Base-by-base conservation (phyloP, 331 rosid species). In the Acacia pycnantha region DNA sequence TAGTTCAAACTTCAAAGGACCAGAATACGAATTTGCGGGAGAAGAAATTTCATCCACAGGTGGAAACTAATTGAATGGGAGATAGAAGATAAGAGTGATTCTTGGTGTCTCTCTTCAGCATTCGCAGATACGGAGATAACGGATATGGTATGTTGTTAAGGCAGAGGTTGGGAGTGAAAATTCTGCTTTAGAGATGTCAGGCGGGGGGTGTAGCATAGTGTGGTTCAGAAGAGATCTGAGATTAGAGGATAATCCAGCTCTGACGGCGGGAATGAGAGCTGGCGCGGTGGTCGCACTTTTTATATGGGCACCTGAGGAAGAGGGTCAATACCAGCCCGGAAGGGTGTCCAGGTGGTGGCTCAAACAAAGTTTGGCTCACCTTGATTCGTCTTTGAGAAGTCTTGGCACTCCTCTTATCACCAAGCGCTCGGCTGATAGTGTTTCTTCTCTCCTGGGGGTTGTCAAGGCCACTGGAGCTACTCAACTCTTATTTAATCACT, bases 161-260 rank as follows among this genome's bases (percentile, higher is more conserved):
- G 67, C 6, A 11, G 73, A 24, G 75, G 84, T 15, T 48, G 27
- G 64, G 70, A 12, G 29, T 58, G 70, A 64, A 75, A 83, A 56
- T 12, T 11, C 56, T 58, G 65, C 14, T 37, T 9, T 6, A 37
- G 92, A 87, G 85, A 94, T 92, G 98, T 82, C 97, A 80, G 88
- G 97, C 74, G 94, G 97, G 26, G 94, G 98, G 12, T 88, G 97
- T 82, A 94, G 96, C 86, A 92, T 94, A 84, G 97, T 94, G 41
- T 94, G 98, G 98, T 92, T 94, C 89, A 94, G 98, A 81, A 92
- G 98, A 85, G 98, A 94, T 92, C 93, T 94, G 88, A 92, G 98
- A 85, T 64, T 94, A 1, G 98, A 92, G 37, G 98, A 94, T 84
- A 94, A 94, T 77, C 94, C 98, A 18, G 98, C 98, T 46, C 84